Conservation (phyloP, 179 eudicot genomes). For the Corrigiola litoralis region DNA sequence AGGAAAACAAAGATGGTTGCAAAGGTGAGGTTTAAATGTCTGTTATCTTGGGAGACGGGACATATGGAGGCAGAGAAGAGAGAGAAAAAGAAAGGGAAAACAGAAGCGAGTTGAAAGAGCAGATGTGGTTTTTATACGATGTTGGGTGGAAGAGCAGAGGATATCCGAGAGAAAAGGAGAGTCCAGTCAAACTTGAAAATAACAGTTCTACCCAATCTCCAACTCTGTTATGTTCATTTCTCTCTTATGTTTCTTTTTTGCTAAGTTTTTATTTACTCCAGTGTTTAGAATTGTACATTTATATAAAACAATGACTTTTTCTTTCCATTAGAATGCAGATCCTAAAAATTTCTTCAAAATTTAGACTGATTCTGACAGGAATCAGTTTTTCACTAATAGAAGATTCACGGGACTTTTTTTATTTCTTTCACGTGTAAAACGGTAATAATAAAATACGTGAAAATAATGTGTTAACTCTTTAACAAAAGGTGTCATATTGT, state of each 20-base stretch:
- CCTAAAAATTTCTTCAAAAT: too few relatives aligned
- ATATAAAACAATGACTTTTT: too few relatives aligned
- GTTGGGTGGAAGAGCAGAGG: neutral
- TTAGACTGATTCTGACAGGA: neutral
- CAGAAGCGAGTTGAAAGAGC: neutral
- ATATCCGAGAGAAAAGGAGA: conserved; percentile 7
- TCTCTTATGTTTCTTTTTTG: too few relatives aligned
- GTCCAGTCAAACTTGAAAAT: conserved; percentile 5
- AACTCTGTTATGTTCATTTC: neutral
- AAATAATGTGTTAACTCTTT: too few relatives aligned
- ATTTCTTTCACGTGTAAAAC: too few relatives aligned
- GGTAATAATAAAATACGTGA: too few relatives aligned
- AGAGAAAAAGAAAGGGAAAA: neutral
- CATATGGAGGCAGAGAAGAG: neutral
- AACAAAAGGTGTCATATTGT: too few relatives aligned
- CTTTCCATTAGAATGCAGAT: too few relatives aligned
- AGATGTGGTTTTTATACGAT: neutral
- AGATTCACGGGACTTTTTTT: too few relatives aligned
- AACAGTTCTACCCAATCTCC: neutral
- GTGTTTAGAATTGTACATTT: too few relatives aligned
- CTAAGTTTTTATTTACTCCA: too few relatives aligned
- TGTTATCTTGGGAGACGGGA: conserved; percentile 16
- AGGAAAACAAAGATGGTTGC: neutral
- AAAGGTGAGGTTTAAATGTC: neutral
- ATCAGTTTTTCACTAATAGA: too few relatives aligned